Percentiles rank a stretch among this genome's conserved stretches.
Conservation (phyloP, 2,329 filamentous ascomycete genomes). For the Colletotrichum agaves region DNA sequence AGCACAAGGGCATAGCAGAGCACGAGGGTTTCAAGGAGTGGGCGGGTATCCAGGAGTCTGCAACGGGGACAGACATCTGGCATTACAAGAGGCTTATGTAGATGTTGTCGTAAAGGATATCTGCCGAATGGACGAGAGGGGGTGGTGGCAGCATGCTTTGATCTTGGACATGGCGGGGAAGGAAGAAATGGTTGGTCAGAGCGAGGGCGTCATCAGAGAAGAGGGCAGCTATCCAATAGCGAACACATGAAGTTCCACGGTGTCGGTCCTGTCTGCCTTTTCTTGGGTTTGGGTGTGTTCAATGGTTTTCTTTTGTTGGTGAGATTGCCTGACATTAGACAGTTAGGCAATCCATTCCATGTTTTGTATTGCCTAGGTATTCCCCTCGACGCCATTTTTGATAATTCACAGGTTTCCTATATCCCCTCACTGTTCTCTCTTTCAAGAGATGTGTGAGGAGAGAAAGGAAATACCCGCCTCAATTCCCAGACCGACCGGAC, state of each 20-base stretch:
- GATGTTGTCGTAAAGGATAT: not conserved
- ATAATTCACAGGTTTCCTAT: not conserved
- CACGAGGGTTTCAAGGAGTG: conserved; percentile 42
- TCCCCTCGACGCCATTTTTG: conserved; percentile 65
- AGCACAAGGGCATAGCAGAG: conserved; percentile 45
- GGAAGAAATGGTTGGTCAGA: not conserved
- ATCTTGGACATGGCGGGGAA: not conserved
- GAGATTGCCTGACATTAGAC: conserved; percentile 39
- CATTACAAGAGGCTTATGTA: conserved; percentile 48
- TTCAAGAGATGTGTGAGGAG: not conserved
- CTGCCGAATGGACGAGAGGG: too few relatives aligned
- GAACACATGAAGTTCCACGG: not conserved
- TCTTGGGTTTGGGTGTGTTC: conserved; percentile 23
- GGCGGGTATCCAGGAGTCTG: conserved; percentile 39
- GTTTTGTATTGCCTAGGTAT: conserved; percentile 55
- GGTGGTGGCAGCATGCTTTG: not conserved
- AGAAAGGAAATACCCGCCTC: not conserved
- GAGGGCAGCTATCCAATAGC: too few relatives aligned
- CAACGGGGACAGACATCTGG: conserved; percentile 42
- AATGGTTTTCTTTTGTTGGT: conserved; percentile 35
- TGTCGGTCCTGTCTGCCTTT: not conserved
- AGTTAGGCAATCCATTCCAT: conserved; percentile 36
- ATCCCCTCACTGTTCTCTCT: not conserved
- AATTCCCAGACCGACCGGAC: conserved; percentile 30
- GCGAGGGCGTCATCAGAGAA: not conserved